Conservation (phyloP, 257 asterid genomes). For the Gardenia jasminoides region DNA sequence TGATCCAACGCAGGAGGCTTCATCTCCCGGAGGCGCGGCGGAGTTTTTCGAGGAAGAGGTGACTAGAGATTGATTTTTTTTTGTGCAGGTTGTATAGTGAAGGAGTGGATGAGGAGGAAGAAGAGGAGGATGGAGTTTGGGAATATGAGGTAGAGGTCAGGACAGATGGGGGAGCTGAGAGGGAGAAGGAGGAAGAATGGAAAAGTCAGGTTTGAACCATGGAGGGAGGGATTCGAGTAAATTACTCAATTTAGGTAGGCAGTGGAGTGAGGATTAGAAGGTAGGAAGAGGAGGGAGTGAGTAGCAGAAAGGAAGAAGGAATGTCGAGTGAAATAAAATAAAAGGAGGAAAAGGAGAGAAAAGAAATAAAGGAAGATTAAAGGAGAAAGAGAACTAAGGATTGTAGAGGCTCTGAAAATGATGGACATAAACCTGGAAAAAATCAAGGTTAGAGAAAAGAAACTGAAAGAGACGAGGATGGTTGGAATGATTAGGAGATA, state of each 20-base stretch:
- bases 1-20: conserved; percentile 1
- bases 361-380: no score
- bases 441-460: conserved; percentile 63
- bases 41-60: conserved; percentile 21
- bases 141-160: conserved; percentile 22
- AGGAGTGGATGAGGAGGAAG: conserved; percentile 51
- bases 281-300: no score
- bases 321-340: no score
- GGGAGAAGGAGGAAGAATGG: conserved; percentile 34
- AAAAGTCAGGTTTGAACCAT: conserved; percentile 33
- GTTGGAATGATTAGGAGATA: conserved; percentile 74
- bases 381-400: no score
- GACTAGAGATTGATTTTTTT: conserved; percentile 34
- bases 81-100: no score
- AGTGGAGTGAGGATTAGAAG: no score
- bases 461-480: conserved; percentile 71
- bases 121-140: conserved; percentile 21
- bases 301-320: no score
- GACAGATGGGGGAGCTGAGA: conserved; percentile 31
- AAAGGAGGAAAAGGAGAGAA: no score
- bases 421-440: no score
- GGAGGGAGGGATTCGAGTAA: no score
- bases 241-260: no score
- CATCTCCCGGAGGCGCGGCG: conserved; percentile 24
- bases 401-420: no score